Evolutionary conservation across 805 yeast species (phyloP).

Genomic region (Starmerella asiatica): DNA sequence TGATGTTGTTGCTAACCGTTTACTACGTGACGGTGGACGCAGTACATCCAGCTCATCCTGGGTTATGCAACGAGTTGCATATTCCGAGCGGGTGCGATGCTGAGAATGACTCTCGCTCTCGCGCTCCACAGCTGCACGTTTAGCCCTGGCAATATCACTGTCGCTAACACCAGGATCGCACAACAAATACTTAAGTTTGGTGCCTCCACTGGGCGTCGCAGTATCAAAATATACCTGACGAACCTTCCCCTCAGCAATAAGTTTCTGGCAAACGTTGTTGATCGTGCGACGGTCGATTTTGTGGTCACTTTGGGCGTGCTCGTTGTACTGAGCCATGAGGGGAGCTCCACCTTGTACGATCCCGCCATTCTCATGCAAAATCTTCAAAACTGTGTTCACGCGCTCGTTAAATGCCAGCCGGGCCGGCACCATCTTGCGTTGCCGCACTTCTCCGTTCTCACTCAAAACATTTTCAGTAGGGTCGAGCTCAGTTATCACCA

Average conservation of each 20-base stretch:
- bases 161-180: conserved; percentile 20
- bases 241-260: conserved; percentile 28
- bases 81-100: not conserved
- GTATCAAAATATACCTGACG: conserved; percentile 22
- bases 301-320: conserved; percentile 25
- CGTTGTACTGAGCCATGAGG: conserved; percentile 33
- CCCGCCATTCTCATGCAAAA: conserved; percentile 35
- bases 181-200: conserved; percentile 21
- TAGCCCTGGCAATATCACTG: conserved; percentile 17
- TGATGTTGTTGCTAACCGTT: not conserved
- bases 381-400: conserved; percentile 31
- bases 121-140: conserved; percentile 13
- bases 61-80: conserved; percentile 1
- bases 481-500: not conserved
- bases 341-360: conserved; percentile 33
- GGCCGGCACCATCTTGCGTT: too few species aligned
- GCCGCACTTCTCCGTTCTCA: not conserved
- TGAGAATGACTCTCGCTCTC: conserved; percentile 1
- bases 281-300: conserved; percentile 45
- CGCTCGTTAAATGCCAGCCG: conserved; percentile 34
- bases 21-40: conserved; percentile 1
- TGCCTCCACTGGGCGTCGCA: conserved; percentile 16
- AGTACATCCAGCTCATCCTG: conserved; percentile 8
- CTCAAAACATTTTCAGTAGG: not conserved
- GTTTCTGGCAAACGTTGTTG: conserved; percentile 31